A percentile compares a stretch with the other conserved stretches of the same genome.
Evolutionary conservation across 768 basidiomycete genomes (phyloP).

Genomic region (Boletus rubescentipes): DNA sequence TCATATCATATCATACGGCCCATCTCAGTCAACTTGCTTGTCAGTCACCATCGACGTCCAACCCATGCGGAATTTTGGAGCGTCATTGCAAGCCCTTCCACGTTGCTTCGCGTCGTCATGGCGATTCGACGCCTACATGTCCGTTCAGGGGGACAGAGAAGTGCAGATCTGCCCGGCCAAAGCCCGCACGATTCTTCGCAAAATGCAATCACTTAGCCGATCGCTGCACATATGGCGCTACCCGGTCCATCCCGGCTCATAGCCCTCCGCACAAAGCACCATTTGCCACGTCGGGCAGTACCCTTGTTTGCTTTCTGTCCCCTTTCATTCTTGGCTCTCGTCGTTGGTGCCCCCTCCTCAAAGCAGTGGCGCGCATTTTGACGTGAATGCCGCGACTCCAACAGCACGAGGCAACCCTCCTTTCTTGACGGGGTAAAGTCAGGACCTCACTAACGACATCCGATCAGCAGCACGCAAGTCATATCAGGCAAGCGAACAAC

Average conservation of each 20-base stretch:
- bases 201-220: not conserved
- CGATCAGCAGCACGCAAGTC: conserved; percentile 2
- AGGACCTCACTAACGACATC: conserved; percentile 3
- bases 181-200: not conserved
- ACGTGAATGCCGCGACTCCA: conserved; percentile 3
- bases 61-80: not conserved
- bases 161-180: not conserved
- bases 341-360: too few species aligned
- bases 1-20: too few species aligned
- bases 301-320: too few species aligned
- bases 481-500: conserved; percentile 6
- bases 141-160: not conserved
- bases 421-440: conserved; percentile 6
- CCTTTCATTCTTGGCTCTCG: too few species aligned
- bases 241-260: not conserved
- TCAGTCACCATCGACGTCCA: not conserved
- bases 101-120: conserved; percentile 7
- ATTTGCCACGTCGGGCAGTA: not conserved
- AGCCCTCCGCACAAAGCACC: not conserved
- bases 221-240: not conserved
- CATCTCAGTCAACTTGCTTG: too few species aligned
- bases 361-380: not conserved
- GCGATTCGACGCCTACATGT: not conserved
- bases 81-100: not conserved
- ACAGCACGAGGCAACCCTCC: conserved; percentile 20